Base-by-base conservation (phyloP, 2,329 filamentous ascomycete species). In the Aquanectria penicillioides region DNA sequence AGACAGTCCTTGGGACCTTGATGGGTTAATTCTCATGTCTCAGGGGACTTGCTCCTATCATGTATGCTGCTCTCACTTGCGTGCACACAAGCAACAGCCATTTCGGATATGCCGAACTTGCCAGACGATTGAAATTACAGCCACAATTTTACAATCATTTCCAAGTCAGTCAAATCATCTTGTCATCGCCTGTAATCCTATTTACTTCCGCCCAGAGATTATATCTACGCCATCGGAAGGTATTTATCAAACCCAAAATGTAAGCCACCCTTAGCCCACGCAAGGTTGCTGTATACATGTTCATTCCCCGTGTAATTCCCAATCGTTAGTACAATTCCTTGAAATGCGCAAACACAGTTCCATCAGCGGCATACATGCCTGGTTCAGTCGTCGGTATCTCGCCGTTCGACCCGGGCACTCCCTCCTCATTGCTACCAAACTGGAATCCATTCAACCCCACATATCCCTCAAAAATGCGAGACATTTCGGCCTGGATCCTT, bases 401-500 rank as follows among this genome's bases (percentile, higher is more conserved):
- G 8, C 57, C 28, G n/a, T 62, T 67, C 10, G 72, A 43, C 29
- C 57, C 47, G 3, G 68, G 44, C 3, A 65, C 62, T 23, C 69
- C 69, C 3, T 73, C 71, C 4, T 71, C 71, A 12, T 63, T 66
- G 22, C 69, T 65, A 13, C 62, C 65, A 10, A 68, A 69, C 31
- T 74, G 73, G 41, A 75, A 76, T 52, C 75, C 65, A 20, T 74
- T 75, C 31, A 76, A 63, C 1, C 70, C 72, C 5, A 78, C 71
- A 43, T 78, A 79, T 29, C 73, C 73, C 55, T 79, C 75, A 31
- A 77, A 78, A 15, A 80, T 78, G 2, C 79, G 78, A 11, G 78
- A 82, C 80, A 87, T 83, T 65, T 87, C 84, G 18, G 66, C 80
- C 53, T 83, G 82, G 31, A 87, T 78, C 63, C 78, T 78, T 23